Evolutionary conservation across 2,329 filamentous ascomycete species (phyloP), one percentile per base, ranked within the genome.

Genomic region (Aspergillus neotritici): DNA sequence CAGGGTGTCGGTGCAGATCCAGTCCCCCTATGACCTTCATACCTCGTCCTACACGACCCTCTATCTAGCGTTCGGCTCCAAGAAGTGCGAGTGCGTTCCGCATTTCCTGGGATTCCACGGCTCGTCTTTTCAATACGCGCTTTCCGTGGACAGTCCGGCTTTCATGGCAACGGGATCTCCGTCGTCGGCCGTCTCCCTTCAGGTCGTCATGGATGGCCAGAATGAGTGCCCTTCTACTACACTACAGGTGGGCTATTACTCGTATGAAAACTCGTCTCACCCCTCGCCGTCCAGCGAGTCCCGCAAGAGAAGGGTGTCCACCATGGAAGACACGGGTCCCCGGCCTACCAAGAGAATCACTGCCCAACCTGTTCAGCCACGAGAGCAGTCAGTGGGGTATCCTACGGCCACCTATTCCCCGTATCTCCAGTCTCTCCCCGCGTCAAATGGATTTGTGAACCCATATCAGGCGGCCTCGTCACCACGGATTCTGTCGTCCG

Each of bases 1-100:
- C 14, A 82, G 82, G 56, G 71, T 95, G 8, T 76, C 78, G 47
- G 75, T 95, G 51, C 84, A 86, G 61, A 78, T 94, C 25, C 81
- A 83, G 40, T 84, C 85, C 34, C 77, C 83, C 47, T 87, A 86
- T 68, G 84, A 94, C 59, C 69, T 94, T 44, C 77, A 82, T 64
- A 76, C 74, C 28, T 75, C 74, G 46, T 76, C 72, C 56, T 71
- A 60, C 34, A 59, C 60, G 9, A 50, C 74, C 39, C 82, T 87
- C 57, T 83, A 71, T 51, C 67, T 95, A 42, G 77, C 83, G 36
- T 94, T 95, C 65, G 88, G 87, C n/a, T 75, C 78, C n/a, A 80
- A 85, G 56, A 82, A 83, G 63, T 84, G 82, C 64, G 74, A 79
- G 42, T 82, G 82, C 45, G 76, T 82, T 43, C 73, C 89, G 16